phyloP scores from a whole-genome alignment of 1,284 basidiomycete species.

The Cystobasidiaceae sp. region DNA sequence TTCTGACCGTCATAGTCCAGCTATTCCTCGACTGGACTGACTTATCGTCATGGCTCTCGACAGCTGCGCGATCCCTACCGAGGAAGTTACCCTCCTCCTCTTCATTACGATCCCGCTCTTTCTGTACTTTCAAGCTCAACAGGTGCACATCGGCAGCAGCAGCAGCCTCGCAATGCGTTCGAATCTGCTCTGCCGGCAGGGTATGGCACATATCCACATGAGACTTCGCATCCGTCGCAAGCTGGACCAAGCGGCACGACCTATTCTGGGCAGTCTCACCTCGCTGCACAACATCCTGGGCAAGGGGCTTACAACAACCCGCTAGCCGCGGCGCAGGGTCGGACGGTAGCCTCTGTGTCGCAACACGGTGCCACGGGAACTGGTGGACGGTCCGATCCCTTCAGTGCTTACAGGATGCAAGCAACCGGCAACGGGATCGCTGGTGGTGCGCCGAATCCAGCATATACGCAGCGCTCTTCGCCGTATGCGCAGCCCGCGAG shows the following conservation, averaged over 20 bases:
- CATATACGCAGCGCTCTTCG: neutral
- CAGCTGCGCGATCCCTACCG: conserved; percentile 27
- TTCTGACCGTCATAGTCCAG: no score
- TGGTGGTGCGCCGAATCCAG: neutral
- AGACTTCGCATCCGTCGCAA: neutral
- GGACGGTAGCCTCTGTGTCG: conserved; percentile 25
- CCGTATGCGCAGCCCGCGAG: neutral
- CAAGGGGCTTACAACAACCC: neutral
- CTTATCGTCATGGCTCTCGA: no score
- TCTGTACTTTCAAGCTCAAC: no score
- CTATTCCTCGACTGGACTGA: no score
- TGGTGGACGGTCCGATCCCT: conserved; percentile 11
- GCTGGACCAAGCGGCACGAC: neutral
- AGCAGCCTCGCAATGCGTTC: no score
- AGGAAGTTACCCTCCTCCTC: conserved; percentile 2
- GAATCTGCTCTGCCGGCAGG: no score
- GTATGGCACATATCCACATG: neutral
- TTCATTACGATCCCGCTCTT: conserved; percentile 12
- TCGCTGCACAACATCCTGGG: neutral
- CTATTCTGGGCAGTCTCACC: neutral
- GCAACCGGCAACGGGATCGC: neutral
- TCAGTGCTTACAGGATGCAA: conserved; percentile 16
- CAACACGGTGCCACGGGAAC: conserved; percentile 8
- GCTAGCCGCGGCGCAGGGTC: conserved; percentile 17
- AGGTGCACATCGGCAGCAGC: neutral